Conservation (phyloP, 768 basidiomycete genomes). For the Exidia glandulosa region DNA sequence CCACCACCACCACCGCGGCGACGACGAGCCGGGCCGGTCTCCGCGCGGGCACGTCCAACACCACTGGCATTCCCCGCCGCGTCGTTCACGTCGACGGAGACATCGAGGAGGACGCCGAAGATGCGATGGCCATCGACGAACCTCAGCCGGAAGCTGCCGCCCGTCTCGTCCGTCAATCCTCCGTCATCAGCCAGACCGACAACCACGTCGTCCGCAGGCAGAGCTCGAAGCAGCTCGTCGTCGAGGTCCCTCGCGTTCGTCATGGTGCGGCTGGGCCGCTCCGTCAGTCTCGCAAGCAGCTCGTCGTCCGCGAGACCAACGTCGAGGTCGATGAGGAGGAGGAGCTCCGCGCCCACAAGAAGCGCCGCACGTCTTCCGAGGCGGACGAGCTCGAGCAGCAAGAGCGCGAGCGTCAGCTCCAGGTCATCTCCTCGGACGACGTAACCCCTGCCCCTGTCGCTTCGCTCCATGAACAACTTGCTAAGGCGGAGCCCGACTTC, state of each 20-base stretch:
- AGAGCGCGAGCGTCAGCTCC: neutral
- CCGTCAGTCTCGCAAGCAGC: neutral
- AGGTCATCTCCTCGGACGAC: neutral
- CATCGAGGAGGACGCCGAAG: constrained; percentile 30
- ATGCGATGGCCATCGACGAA: constrained; percentile 37
- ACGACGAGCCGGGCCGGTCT: constrained; percentile 13
- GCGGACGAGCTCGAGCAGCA: constrained; percentile 22
- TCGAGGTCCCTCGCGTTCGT: neutral
- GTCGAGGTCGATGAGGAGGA: constrained; percentile 40
- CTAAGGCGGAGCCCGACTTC: constrained; percentile 32
- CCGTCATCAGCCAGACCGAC: constrained; percentile 15
- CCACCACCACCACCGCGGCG: constrained; percentile 13
- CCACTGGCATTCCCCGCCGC: neutral
- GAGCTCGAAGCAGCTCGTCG: neutral
- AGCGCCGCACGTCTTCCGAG: constrained; percentile 63
- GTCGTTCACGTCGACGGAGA: constrained; percentile 7
- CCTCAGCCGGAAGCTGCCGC: constrained; percentile 5
- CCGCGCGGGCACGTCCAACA: neutral
- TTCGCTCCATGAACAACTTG: constrained; percentile 22
- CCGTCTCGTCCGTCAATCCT: constrained; percentile 12
- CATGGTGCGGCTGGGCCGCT: neutral
- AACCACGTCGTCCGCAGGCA: constrained; percentile 1
- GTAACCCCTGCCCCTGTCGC: neutral
- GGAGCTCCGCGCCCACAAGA: constrained; percentile 53
- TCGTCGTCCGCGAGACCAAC: constrained; percentile 16